A percentile compares a stretch with the other conserved stretches of the same genome.
Conservation (phyloP, 208 protist genomes). For the Leishmania tropica region DNA sequence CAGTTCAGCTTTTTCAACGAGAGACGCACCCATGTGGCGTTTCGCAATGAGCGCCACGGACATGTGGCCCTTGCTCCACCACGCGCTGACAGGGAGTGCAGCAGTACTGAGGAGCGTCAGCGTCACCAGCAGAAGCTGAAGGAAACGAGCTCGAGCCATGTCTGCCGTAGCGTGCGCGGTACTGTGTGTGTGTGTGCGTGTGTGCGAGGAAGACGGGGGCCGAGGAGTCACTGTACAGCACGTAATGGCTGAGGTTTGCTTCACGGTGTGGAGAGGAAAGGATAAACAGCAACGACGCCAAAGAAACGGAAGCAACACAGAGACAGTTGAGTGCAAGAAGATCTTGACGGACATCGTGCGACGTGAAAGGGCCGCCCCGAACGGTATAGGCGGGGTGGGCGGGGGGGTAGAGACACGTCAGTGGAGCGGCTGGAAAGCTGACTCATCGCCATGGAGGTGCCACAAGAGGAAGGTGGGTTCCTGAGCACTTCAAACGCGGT, state of each 20-base stretch:
- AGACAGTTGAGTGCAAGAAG: neutral
- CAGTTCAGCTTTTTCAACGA: constrained; percentile 18
- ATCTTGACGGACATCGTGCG: neutral
- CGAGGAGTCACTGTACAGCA: neutral
- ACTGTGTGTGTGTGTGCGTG: neutral
- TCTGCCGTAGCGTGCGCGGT: neutral
- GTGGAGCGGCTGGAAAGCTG: neutral
- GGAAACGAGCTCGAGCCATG: neutral
- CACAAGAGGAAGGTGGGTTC: neutral
- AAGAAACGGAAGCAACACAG: neutral
- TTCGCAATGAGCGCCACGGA: constrained; percentile 50
- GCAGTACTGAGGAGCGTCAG: neutral
- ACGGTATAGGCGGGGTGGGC: neutral
- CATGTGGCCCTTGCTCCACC: constrained; percentile 67
- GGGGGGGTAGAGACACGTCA: neutral
- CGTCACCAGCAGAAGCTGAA: neutral
- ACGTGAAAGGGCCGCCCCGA: neutral
- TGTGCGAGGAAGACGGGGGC: neutral
- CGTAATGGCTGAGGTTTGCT: neutral
- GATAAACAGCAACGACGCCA: neutral
- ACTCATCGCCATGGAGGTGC: neutral
- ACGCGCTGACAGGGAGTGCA: constrained; percentile 21
- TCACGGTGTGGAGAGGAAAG: neutral
- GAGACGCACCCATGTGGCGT: constrained; percentile 26
- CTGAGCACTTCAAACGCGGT: neutral